Percentiles rank a stretch among this genome's conserved stretches.
Evolutionary conservation across 176 grass and related monocot species (phyloP).

Genomic region (Triticum timopheevii): DNA sequence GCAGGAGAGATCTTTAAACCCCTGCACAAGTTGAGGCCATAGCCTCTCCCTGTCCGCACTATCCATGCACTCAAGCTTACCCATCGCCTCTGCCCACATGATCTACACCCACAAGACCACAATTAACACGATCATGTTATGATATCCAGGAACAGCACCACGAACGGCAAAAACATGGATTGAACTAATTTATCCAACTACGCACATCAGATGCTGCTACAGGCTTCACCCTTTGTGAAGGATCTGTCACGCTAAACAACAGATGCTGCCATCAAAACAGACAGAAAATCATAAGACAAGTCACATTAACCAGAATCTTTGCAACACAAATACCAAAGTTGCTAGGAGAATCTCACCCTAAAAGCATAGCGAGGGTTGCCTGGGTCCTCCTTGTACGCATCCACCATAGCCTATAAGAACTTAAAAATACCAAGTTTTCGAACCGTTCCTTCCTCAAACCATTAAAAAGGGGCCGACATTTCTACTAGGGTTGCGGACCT

Average conservation of each 20-base stretch:
- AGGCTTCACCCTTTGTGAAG: slow-evolving; percentile 69
- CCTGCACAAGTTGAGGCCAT: slow-evolving; percentile 97
- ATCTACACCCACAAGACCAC: slow-evolving; percentile 50
- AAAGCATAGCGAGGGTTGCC: slow-evolving; percentile 85
- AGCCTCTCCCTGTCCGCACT: slow-evolving; percentile 82
- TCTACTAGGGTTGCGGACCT: slow-evolving; percentile 38
- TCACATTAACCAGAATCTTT: not conserved
- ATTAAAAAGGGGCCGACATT: slow-evolving; percentile 11
- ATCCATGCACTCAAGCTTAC: slow-evolving; percentile 96
- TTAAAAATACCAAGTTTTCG: slow-evolving; percentile 8
- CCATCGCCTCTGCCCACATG: slow-evolving; percentile 97
- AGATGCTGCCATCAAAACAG: slow-evolving; percentile 65
- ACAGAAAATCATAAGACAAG: slow-evolving; percentile 34
- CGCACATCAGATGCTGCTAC: slow-evolving; percentile 89
- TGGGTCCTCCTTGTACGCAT: slow-evolving; percentile 83
- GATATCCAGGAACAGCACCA: slow-evolving; percentile 9
- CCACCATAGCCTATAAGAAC: slow-evolving; percentile 66
- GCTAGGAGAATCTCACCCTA: slow-evolving; percentile 50
- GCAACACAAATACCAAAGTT: slow-evolving; percentile 3
- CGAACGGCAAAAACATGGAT: slow-evolving; percentile 8
- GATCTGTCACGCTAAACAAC: slow-evolving; percentile 89
- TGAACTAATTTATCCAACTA: slow-evolving; percentile 3
- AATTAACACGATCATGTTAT: not conserved
- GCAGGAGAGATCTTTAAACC: slow-evolving; percentile 89
- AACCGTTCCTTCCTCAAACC: not conserved